Evolutionary conservation across 768 basidiomycete species (phyloP).

Genomic region (Hygrocybe coccinea): DNA sequence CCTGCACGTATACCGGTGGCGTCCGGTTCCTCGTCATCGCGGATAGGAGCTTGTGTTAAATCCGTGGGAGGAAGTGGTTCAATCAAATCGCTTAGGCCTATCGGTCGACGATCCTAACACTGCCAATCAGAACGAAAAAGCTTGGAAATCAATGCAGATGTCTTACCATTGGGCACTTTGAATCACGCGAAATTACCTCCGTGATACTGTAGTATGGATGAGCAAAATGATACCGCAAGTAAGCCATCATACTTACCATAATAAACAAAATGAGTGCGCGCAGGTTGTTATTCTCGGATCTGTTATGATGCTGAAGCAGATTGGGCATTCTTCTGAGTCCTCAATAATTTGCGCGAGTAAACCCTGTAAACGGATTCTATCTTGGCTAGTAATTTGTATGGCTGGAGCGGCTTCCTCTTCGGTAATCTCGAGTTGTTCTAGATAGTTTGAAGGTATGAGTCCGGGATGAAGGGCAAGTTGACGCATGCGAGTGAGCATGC

Average conservation of each 20-base stretch:
- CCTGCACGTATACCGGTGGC: slow-evolving; percentile 40
- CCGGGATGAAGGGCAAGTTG: slow-evolving; percentile 79
- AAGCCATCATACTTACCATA: slow-evolving; percentile 44
- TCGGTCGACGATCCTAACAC: slow-evolving; percentile 62
- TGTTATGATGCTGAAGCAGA: slow-evolving; percentile 57
- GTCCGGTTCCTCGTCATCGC: slow-evolving; percentile 37
- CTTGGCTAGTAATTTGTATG: slow-evolving; percentile 46
- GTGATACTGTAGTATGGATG: slow-evolving; percentile 45
- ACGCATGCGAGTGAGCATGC: slow-evolving; percentile 81
- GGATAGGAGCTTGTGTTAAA: slow-evolving; percentile 55
- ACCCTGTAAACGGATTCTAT: slow-evolving; percentile 52
- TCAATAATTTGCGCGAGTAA: slow-evolving; percentile 64
- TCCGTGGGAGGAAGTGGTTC: slow-evolving; percentile 63
- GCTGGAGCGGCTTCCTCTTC: slow-evolving; percentile 30
- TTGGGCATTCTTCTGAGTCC: slow-evolving; percentile 78
- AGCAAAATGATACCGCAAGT: not conserved
- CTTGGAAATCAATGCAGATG: not conserved
- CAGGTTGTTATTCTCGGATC: slow-evolving; percentile 74
- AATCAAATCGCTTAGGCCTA: slow-evolving; percentile 52
- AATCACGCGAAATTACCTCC: slow-evolving; percentile 63
- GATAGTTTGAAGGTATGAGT: slow-evolving; percentile 64
- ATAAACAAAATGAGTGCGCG: slow-evolving; percentile 64
- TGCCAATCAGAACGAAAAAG: not conserved
- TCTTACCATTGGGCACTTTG: slow-evolving; percentile 77
- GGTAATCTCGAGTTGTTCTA: slow-evolving; percentile 53